Percentiles rank a stretch among this genome's conserved stretches.
Evolutionary conservation across 2,329 filamentous ascomycete genomes (phyloP).

Genomic region (Hirsutella rhossiliensis): DNA sequence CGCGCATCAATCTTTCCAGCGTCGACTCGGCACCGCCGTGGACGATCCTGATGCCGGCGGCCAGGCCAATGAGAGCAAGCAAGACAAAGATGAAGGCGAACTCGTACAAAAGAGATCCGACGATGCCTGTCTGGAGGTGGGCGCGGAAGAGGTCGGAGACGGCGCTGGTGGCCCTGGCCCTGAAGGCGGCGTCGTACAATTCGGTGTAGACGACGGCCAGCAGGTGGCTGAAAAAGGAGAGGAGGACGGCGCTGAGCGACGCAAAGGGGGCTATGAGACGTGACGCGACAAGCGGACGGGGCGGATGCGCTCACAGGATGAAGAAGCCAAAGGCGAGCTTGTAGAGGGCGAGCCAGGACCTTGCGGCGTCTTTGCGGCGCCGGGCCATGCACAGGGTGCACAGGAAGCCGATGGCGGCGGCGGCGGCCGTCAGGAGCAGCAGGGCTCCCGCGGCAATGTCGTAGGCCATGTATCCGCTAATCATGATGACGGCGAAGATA

Average conservation of each 20-base stretch:
- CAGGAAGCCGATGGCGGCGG: conserved; percentile 10
- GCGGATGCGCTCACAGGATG: conserved; percentile 11
- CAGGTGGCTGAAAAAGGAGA: conserved; percentile 1
- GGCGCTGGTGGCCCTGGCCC: not conserved
- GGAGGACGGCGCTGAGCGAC: not conserved
- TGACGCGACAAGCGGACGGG: not conserved
- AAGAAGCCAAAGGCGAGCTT: conserved; percentile 13
- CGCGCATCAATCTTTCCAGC: conserved; percentile 7
- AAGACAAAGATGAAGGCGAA: conserved; percentile 8
- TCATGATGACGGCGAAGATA: not conserved
- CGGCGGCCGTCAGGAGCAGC: conserved; percentile 6
- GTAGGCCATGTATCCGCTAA: not conserved
- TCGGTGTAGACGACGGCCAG: conserved; percentile 1
- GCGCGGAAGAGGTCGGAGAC: not conserved
- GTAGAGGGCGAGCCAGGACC: conserved; percentile 11
- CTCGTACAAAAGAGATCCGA: conserved; percentile 3
- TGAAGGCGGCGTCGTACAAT: not conserved
- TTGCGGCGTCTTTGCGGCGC: conserved; percentile 10
- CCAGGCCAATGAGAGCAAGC: conserved; percentile 12
- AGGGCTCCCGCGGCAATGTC: conserved; percentile 1
- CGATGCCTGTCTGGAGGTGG: not conserved
- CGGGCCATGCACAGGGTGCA: conserved; percentile 10
- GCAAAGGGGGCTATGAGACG: not conserved
- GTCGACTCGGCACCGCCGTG: conserved; percentile 2
- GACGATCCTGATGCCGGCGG: conserved; percentile 9